Conservation (phyloP, 202 grass and related monocot genomes). For the Sporobolus alterniflorus region DNA sequence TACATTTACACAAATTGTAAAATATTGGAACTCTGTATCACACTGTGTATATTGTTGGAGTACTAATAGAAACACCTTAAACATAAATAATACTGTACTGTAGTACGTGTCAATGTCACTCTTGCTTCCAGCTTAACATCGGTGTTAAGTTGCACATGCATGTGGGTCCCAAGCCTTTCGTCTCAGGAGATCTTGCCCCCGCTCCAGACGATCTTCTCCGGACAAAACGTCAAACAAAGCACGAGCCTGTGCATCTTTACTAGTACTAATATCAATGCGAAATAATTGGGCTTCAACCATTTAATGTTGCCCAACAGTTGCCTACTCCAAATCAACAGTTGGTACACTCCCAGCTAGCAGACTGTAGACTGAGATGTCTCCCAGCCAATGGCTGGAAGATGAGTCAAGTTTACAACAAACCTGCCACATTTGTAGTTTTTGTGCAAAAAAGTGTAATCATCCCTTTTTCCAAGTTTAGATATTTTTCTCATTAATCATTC, state of each 20-base stretch:
- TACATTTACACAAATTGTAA: no score
- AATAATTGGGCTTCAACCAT: constrained; percentile 30
- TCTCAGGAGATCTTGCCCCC: constrained; percentile 35
- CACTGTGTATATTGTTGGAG: no score
- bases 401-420: not conserved
- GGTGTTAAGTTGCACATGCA: not conserved
- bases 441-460: no score
- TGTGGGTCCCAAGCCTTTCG: constrained; percentile 25
- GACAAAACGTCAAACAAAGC: constrained; percentile 46
- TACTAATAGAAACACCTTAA: no score
- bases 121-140: not conserved
- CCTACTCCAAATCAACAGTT: constrained; percentile 30
- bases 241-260: not conserved
- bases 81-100: no score
- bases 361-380: constrained; percentile 3
- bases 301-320: constrained; percentile 18
- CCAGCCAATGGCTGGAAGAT: not conserved
- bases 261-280: not conserved
- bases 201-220: constrained; percentile 6
- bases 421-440: no score
- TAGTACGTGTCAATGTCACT: no score
- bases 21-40: no score
- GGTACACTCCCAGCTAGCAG: not conserved
- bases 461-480: no score
- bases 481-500: no score